A percentile compares a stretch with the other conserved stretches of the same genome.
phyloP scores from a whole-genome alignment of 1,139 yeast genomes.

The Candida tropicalis region DNA sequence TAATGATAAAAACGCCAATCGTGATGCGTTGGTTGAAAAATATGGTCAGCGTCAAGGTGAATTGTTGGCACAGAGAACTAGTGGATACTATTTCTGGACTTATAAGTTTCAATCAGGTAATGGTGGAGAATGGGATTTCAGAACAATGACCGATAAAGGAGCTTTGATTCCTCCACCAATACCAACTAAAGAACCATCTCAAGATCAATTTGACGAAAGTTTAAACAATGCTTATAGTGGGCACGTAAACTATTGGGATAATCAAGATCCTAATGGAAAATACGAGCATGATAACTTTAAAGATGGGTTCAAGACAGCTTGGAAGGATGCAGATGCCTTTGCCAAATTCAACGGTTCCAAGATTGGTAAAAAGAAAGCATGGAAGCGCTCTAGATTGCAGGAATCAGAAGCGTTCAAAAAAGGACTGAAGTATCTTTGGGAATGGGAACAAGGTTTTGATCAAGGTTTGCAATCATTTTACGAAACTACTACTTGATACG shows the following conservation, averaged over 20 bases:
- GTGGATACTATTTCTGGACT: constrained; percentile 90
- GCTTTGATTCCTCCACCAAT: constrained; percentile 41
- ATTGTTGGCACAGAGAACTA: constrained; percentile 48
- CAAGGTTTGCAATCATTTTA: constrained; percentile 51
- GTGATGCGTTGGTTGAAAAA: constrained; percentile 37
- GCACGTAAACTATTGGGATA: constrained; percentile 73
- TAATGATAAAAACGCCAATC: constrained; percentile 47
- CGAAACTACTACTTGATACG: constrained; percentile 2
- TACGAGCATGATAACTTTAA: constrained; percentile 81
- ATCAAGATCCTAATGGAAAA: constrained; percentile 54
- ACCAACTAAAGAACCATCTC: constrained; percentile 35
- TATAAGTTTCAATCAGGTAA: constrained; percentile 82
- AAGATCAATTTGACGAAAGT: constrained; percentile 43
- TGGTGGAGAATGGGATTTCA: constrained; percentile 97
- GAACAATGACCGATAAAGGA: constrained; percentile 72
- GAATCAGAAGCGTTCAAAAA: constrained; percentile 66
- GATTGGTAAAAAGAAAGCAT: constrained; percentile 72
- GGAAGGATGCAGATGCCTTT: constrained; percentile 71
- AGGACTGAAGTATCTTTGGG: constrained; percentile 67
- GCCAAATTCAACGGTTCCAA: constrained; percentile 68
- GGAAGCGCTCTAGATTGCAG: constrained; percentile 52
- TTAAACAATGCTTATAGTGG: constrained; percentile 40
- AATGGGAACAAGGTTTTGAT: constrained; percentile 83
- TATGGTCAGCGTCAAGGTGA: constrained; percentile 47
- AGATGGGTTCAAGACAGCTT: constrained; percentile 75